Evolutionary conservation across 345 rosid species (phyloP).

Genomic region (Gynandropsis gynandra): DNA sequence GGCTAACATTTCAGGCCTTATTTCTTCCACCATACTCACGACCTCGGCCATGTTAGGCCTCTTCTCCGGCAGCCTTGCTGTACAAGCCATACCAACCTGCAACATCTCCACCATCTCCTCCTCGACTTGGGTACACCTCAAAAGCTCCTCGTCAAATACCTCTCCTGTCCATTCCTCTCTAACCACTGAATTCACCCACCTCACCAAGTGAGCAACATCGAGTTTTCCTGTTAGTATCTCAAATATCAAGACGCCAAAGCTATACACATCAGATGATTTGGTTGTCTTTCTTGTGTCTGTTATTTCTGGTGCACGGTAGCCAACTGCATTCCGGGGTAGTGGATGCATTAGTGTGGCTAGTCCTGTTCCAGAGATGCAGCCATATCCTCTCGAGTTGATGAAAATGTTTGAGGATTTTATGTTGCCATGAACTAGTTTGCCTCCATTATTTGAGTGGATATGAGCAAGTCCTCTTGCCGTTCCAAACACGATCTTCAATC

Average conservation of each 20-base stretch:
- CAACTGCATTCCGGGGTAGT: conserved; percentile 57
- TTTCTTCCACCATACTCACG: conserved; percentile 58
- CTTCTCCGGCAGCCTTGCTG: conserved; percentile 60
- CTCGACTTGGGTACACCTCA: conserved; percentile 84
- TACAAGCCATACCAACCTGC: conserved; percentile 83
- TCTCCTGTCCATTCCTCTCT: conserved; percentile 99
- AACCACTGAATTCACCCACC: conserved; percentile 95
- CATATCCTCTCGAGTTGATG: conserved; percentile 49
- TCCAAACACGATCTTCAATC: conserved; percentile 64
- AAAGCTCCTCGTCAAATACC: conserved; percentile 77
- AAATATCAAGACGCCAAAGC: conserved; percentile 77
- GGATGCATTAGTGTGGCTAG: conserved; percentile 63
- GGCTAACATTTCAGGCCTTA: conserved; percentile 41
- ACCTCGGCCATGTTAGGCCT: conserved; percentile 71
- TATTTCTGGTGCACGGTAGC: conserved; percentile 90
- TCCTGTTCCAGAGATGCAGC: conserved; percentile 71
- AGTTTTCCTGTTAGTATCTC: conserved; percentile 87
- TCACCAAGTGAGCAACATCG: conserved; percentile 67
- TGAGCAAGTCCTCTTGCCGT: conserved; percentile 75
- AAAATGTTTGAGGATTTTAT: conserved; percentile 79
- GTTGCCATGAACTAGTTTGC: conserved; percentile 86
- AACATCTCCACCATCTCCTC: conserved; percentile 98
- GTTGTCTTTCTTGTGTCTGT: conserved; percentile 74
- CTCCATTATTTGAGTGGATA: conserved; percentile 56
- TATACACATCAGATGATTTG: conserved; percentile 68